A percentile compares a stretch with the other conserved stretches of the same genome.
Evolutionary conservation across 306 rosid genomes (phyloP).

Genomic region (Crataegus laevigata): DNA sequence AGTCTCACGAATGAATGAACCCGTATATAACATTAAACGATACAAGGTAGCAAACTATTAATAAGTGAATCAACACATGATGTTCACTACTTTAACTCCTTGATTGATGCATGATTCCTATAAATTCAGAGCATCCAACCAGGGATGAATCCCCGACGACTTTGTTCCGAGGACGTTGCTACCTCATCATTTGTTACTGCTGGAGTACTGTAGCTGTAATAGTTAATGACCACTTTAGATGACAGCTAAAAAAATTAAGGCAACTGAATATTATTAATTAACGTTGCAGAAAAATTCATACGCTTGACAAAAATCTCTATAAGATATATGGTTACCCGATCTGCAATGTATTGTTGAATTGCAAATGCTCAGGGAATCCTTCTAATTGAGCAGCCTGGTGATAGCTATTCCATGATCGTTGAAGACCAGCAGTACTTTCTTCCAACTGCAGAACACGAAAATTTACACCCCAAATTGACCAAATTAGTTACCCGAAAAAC

Average conservation of each 20-base stretch:
- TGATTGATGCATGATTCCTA: neutral
- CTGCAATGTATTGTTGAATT: constrained; percentile 33
- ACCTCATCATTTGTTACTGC: constrained; percentile 18
- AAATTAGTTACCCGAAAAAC: neutral
- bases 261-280: neutral
- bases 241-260: neutral
- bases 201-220: constrained; percentile 21
- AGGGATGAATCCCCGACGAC: constrained; percentile 21
- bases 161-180: constrained; percentile 29
- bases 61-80: neutral
- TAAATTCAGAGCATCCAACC: constrained; percentile 39
- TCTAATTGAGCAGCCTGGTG: constrained; percentile 35
- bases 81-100: neutral
- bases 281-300: neutral
- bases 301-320: neutral
- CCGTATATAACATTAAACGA: neutral
- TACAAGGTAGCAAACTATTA: neutral
- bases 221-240: neutral
- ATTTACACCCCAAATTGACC: neutral
- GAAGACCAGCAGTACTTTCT: constrained; percentile 26
- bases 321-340: constrained; percentile 33
- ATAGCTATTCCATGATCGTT: constrained; percentile 26
- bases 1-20: neutral
- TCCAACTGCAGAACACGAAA: constrained; percentile 39
- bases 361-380: constrained; percentile 29